Evolutionary conservation across 1,284 basidiomycete species (phyloP), one percentile per base, ranked within the genome.

Genomic region (Leccinum fuscescens): DNA sequence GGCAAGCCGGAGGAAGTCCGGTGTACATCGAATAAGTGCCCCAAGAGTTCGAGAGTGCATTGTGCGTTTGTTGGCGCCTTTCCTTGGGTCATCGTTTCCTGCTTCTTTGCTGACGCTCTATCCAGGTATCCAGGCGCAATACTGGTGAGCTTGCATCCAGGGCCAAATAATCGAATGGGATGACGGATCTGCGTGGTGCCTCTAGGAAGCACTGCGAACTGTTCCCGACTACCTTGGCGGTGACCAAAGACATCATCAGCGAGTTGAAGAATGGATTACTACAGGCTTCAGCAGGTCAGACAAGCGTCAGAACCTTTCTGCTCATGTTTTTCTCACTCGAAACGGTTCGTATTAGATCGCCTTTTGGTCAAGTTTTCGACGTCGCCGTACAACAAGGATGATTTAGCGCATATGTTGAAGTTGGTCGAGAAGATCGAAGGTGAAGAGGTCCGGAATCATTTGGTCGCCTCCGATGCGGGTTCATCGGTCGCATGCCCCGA

Each of bases 351-450:
- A 24, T 29, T 61, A 72, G 70, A 72, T 56, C 64, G 70, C 33
- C 37, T 74, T 6, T 54, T 72, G 37, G 71, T 69, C 0, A 72
- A 75, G 20, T 75, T 75, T 54, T 74, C 70, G 54, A 72, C 70
- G 3, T 72, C 70, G 15, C 73, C 72, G 6, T 72, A 69, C 33
- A 52, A 39, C 55, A 70, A 64, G 57, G 12, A 62, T 4, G 63
- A 63, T 27, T 39, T 72, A 9, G 63, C 51, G 46, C 67, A 63
- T n/a, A 75, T 72, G 70, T 17, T 75, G 12, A 62, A 64, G 2
- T 3, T 74, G 33, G 64, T 72, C 42, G 74, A 70, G 33, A 71
- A 74, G n/a, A 62, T 72, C 4, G 64, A 67, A 55, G 58, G 72
- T 70, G 17, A 31, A 48, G 6, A 20, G 22, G 9, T 9, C 12